phyloP scores from a whole-genome alignment of 2,329 filamentous ascomycete species.

The Colletotrichum lentis region DNA sequence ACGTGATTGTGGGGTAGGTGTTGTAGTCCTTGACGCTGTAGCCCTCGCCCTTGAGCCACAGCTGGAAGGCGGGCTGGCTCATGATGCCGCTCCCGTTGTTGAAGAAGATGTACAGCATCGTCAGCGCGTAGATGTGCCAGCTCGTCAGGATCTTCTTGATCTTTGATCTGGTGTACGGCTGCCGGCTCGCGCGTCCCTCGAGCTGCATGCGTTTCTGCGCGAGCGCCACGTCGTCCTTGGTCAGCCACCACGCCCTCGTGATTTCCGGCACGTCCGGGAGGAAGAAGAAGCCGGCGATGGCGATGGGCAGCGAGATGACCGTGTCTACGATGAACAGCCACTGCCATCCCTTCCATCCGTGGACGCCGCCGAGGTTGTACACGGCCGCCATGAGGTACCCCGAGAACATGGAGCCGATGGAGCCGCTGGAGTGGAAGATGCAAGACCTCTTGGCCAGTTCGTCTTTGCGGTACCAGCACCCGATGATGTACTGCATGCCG shows the following conservation, averaged over 20 bases:
- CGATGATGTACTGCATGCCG: constrained; percentile 42
- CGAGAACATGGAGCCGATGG: constrained; percentile 43
- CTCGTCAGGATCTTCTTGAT: constrained; percentile 67
- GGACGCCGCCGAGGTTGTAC: constrained; percentile 47
- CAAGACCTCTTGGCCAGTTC: constrained; percentile 45
- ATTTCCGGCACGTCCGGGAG: constrained; percentile 40
- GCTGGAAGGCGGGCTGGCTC: constrained; percentile 63
- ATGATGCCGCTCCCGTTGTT: constrained; percentile 63
- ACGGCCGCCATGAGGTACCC: constrained; percentile 51
- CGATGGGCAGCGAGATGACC: constrained; percentile 41
- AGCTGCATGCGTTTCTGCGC: constrained; percentile 53
- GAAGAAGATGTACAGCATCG: constrained; percentile 68
- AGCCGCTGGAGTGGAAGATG: constrained; percentile 42
- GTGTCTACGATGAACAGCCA: constrained; percentile 55
- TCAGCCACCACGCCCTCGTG: constrained; percentile 42
- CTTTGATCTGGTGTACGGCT: constrained; percentile 56
- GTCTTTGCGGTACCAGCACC: constrained; percentile 45
- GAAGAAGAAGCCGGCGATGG: constrained; percentile 40
- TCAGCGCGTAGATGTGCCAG: constrained; percentile 71
- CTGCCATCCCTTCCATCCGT: constrained; percentile 48
- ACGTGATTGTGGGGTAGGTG: constrained; percentile 66
- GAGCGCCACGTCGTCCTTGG: constrained; percentile 49
- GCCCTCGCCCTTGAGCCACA: constrained; percentile 57
- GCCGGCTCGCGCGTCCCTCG: constrained; percentile 55
- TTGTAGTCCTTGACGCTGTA: constrained; percentile 56